Base-by-base conservation (phyloP, 2,329 filamentous ascomycete species). In the Sclerotinia sclerotiorum region DNA sequence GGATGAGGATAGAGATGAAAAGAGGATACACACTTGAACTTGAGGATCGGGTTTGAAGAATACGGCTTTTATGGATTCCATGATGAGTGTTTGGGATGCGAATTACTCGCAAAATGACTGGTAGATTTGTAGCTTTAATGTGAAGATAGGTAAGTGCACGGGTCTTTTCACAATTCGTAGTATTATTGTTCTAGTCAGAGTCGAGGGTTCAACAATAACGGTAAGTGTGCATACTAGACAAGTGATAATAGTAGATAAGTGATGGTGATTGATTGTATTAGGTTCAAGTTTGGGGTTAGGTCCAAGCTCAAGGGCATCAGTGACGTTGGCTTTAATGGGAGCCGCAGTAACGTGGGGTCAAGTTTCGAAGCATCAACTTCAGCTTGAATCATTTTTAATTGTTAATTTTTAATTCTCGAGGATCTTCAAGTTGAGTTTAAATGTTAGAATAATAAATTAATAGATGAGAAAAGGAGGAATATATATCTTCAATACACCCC, bases 31-130 rank as follows among this genome's bases (percentile, higher is more conserved):
- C 83, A 97, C 94, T 85, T 99, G 94, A 72, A 90, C 91, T 80
- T 96, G 91, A 56, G 95, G 95, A 78, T 97, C 94, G 49, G 95
- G 94, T 81, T 93, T 94, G 80, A 89, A 93, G 81, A 98, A 94
- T 76, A 97, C 88, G 69, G 90, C 84, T 79, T 88, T 92, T 78
- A 98, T 84, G 55, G 91, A 87, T 83, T 98, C 93, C 95, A 98
- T 98, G 19, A 60, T 72, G 66, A 17, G 10, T 19, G n/a, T 49
- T 54, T 27, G 15, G 44, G 27, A 13, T 27, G 21, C 24, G 32
- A 32, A 35, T 24, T 35, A 35, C 42, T 35, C 27, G 19, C 46
- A 42, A n/a, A n/a, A 24, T 24, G 17, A 5, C 6, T 35, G 21
- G 42, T 7, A 42, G 44, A 5, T 35, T 39, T 51, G 29, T 6